Evolutionary conservation across 768 basidiomycete genomes (phyloP).

Genomic region (Leccinellum rugosiceps): DNA sequence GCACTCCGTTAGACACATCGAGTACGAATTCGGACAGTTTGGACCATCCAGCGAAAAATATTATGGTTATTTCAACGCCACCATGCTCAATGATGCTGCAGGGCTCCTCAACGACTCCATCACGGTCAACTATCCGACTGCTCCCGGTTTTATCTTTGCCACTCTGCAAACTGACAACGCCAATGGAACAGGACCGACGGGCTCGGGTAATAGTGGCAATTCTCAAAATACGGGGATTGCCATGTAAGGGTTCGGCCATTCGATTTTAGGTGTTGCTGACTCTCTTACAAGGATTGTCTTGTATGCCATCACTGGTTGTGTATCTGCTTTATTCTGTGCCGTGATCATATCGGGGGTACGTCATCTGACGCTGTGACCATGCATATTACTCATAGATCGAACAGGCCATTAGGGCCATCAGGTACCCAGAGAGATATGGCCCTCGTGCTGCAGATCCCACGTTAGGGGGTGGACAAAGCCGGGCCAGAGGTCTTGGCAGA

Average conservation of each 20-base stretch:
- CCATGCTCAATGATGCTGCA: constrained; percentile 54
- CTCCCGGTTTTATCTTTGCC: constrained; percentile 66
- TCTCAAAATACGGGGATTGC: constrained; percentile 59
- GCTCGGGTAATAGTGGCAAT: constrained; percentile 4
- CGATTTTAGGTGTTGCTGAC: constrained; percentile 8
- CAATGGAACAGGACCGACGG: constrained; percentile 15
- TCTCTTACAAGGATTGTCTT: constrained; percentile 59
- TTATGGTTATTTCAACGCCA: constrained; percentile 57
- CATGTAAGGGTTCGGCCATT: constrained; percentile 51
- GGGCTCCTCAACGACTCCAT: constrained; percentile 43
- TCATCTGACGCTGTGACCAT: constrained; percentile 6
- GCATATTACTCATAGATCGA: constrained; percentile 2
- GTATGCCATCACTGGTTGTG: constrained; percentile 86
- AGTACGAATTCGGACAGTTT: constrained; percentile 61
- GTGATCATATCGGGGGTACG: constrained; percentile 84
- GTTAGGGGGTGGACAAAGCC: constrained; percentile 48
- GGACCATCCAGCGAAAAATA: constrained; percentile 47
- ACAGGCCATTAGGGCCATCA: constrained; percentile 78
- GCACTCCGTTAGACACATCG: constrained; percentile 41
- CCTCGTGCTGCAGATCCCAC: constrained; percentile 48
- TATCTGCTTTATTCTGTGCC: constrained; percentile 78
- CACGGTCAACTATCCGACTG: constrained; percentile 37
- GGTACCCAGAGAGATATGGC: constrained; percentile 91
- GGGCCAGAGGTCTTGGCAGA: constrained; percentile 81
- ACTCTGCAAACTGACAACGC: constrained; percentile 59